phyloP scores from a whole-genome alignment of 208 protist species.

The Trichomonas tenax region DNA sequence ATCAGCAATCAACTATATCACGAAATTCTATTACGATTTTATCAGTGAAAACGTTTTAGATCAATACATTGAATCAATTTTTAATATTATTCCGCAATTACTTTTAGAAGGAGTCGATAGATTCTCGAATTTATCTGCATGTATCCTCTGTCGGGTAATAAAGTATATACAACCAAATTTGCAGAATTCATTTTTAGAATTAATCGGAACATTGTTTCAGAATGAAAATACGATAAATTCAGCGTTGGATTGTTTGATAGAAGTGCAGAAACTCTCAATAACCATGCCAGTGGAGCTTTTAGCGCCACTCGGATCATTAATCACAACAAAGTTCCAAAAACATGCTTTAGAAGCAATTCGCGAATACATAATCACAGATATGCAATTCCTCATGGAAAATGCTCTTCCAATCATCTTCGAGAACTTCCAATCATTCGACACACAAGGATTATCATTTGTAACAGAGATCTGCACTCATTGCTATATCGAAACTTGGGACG shows the following conservation, averaged over 20 bases:
- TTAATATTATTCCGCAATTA: neutral
- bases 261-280: neutral
- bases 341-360: neutral
- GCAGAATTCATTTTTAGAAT: neutral
- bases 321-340: neutral
- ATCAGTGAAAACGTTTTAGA: neutral
- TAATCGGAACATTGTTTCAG: neutral
- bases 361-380: neutral
- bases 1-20: neutral
- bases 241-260: neutral
- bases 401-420: neutral
- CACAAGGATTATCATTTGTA: neutral
- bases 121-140: neutral
- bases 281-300: neutral
- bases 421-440: neutral
- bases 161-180: neutral
- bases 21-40: neutral
- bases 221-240: neutral
- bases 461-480: neutral
- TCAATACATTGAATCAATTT: neutral
- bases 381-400: neutral
- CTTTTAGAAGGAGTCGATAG: neutral
- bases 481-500: neutral
- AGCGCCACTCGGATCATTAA: neutral
- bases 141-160: neutral